These are phyloP conservation scores for Cerioporus squamosus DNA, from an alignment of 1,284 basidiomycete genomes.

Conservation along the genomic window DNA sequence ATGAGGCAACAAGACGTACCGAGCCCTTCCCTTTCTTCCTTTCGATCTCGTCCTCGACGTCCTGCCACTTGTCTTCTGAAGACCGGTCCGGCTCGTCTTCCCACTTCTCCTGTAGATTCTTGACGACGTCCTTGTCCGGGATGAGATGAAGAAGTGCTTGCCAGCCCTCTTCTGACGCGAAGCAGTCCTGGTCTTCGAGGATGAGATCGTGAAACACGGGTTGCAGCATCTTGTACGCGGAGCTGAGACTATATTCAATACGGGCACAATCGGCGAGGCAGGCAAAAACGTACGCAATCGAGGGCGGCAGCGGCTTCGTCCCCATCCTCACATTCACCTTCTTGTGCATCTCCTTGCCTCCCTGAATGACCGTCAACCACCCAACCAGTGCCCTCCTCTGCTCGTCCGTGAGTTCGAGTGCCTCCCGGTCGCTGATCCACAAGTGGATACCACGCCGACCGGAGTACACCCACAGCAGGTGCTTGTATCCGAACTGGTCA, in stretches of 20 bases:
- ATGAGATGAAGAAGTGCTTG: slow-evolving; percentile 78
- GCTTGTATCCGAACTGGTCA: slow-evolving; percentile 83
- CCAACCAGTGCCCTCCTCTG: slow-evolving; percentile 86
- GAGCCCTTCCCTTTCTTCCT: slow-evolving; percentile 36
- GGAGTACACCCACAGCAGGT: slow-evolving; percentile 97
- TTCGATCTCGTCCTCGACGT: slow-evolving; percentile 51
- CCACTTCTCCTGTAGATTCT: slow-evolving; percentile 67
- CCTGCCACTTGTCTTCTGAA: slow-evolving; percentile 77
- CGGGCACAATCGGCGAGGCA: neutral
- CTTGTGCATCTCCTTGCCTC: slow-evolving; percentile 83
- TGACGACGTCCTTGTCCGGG: slow-evolving; percentile 60
- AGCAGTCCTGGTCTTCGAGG: slow-evolving; percentile 88
- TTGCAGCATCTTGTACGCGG: slow-evolving; percentile 47
- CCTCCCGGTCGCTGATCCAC: slow-evolving; percentile 94
- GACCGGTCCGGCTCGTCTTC: slow-evolving; percentile 52
- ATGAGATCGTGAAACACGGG: slow-evolving; percentile 73
- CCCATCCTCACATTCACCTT: slow-evolving; percentile 78
- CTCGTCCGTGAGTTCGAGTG: slow-evolving; percentile 90
- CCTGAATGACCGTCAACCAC: slow-evolving; percentile 88
- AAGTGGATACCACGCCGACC: slow-evolving; percentile 98
- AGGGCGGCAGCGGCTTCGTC: slow-evolving; percentile 65
- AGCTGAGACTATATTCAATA: neutral
- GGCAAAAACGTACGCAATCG: slow-evolving; percentile 60
- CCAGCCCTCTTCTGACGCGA: slow-evolving; percentile 74
- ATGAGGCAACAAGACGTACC: slow-evolving; percentile 35